Evolutionary conservation across 495 filamentous ascomycete genomes (phyloP).

Genomic region (Darksidea phi): DNA sequence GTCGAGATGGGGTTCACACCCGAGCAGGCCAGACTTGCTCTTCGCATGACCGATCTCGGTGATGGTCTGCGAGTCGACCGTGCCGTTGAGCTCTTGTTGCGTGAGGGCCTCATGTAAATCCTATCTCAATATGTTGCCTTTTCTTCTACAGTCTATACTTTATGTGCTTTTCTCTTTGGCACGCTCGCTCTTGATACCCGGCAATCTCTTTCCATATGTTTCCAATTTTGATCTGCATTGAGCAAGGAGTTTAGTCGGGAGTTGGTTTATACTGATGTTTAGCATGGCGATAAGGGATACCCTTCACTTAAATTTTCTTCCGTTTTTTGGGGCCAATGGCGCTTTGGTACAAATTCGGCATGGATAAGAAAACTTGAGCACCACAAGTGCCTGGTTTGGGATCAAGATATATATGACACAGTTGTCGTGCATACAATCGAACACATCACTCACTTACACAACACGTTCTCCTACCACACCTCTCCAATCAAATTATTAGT

Average conservation of each 20-base stretch:
- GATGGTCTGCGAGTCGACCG: slow-evolving; percentile 45
- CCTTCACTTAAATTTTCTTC: slow-evolving; percentile 12
- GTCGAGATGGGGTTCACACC: slow-evolving; percentile 48
- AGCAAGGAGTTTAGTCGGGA: not conserved
- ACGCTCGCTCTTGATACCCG: slow-evolving; percentile 1
- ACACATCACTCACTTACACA: too few species aligned
- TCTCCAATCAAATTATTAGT: too few species aligned
- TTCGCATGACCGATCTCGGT: slow-evolving; percentile 44
- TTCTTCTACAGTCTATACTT: slow-evolving; percentile 14
- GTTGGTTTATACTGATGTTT: not conserved
- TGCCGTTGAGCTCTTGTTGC: slow-evolving; percentile 45
- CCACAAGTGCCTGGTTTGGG: too few species aligned
- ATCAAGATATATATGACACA: too few species aligned
- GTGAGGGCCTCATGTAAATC: slow-evolving; percentile 7
- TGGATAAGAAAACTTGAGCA: too few species aligned
- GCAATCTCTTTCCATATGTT: not conserved
- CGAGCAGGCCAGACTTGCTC: slow-evolving; percentile 42
- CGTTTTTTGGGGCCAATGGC: too few species aligned
- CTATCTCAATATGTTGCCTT: not conserved
- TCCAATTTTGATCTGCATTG: not conserved
- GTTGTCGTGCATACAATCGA: too few species aligned
- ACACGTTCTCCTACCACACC: too few species aligned
- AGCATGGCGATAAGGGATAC: slow-evolving; percentile 9
- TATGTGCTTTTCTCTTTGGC: slow-evolving; percentile 2
- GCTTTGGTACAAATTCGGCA: too few species aligned